Percentiles rank a stretch among this genome's conserved stretches.
Evolutionary conservation across 495 filamentous ascomycete genomes (phyloP).

Genomic region (Penicillium chermesinum): DNA sequence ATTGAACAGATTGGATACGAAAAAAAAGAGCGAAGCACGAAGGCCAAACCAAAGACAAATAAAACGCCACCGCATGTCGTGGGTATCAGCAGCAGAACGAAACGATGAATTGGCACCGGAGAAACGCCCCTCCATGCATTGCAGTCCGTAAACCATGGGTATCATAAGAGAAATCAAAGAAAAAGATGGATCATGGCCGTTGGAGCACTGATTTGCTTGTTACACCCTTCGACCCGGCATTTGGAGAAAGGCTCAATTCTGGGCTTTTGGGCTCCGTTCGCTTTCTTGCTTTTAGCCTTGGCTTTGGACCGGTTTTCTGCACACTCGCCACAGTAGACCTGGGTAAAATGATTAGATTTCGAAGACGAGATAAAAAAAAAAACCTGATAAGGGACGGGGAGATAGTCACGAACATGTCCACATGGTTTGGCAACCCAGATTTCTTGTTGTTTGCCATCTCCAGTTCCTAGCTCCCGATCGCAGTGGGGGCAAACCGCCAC

Average conservation of each 20-base stretch:
- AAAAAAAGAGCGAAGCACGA: neutral
- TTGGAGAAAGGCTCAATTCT: slow-evolving; percentile 40
- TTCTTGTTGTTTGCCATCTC: slow-evolving; percentile 54
- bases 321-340: slow-evolving; percentile 73
- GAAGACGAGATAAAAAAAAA: neutral
- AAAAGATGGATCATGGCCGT: slow-evolving; percentile 46
- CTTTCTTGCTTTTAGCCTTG: slow-evolving; percentile 31
- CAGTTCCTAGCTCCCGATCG: slow-evolving; percentile 59
- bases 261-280: neutral
- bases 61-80: slow-evolving; percentile 23
- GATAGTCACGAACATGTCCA: slow-evolving; percentile 65
- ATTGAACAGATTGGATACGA: neutral
- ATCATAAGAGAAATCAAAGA: slow-evolving; percentile 29
- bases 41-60: neutral
- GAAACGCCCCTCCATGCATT: slow-evolving; percentile 18
- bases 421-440: slow-evolving; percentile 71
- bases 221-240: slow-evolving; percentile 49
- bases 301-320: slow-evolving; percentile 45
- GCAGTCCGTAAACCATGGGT: neutral
- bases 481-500: slow-evolving; percentile 69
- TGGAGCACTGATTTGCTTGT: slow-evolving; percentile 29
- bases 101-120: slow-evolving; percentile 2
- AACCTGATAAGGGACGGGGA: no score
- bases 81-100: slow-evolving; percentile 20
- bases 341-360: neutral